A percentile compares a stretch with the other conserved stretches of the same genome.
Conservation (phyloP, 169 alveolate species). For the Eimeria sp. region DNA sequence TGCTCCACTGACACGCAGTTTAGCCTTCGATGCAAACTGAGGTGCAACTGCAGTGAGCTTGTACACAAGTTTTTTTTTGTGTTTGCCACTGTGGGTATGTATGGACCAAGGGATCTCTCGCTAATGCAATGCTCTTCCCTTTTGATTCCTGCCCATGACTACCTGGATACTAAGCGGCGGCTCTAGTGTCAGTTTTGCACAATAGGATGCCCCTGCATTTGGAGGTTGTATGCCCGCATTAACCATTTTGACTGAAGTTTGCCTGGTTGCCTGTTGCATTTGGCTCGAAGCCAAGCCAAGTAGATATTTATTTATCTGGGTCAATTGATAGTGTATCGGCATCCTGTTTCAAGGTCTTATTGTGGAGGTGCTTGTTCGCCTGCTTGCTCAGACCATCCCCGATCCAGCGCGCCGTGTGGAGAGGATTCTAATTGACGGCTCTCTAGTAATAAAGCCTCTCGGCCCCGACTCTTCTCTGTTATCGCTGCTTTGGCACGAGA, state of each 20-base stretch:
- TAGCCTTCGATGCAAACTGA: background rate
- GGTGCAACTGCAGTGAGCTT: background rate
- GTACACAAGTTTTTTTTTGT: background rate
- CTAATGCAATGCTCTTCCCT: background rate
- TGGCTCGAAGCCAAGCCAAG: background rate
- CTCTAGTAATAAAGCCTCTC: slow-evolving; percentile 64
- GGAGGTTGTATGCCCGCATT: no score
- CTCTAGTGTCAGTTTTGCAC: background rate
- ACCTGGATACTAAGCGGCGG: background rate
- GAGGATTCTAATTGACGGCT: slow-evolving; percentile 73
- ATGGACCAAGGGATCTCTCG: background rate
- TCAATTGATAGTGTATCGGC: background rate
- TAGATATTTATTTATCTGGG: background rate
- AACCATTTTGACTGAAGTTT: background rate
- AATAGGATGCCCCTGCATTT: background rate
- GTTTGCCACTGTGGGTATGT: background rate
- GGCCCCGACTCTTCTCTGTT: slow-evolving; percentile 34
- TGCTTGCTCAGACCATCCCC: slow-evolving; percentile 43
- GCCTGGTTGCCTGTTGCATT: background rate
- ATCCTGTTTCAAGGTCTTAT: background rate
- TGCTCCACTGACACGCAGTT: background rate
- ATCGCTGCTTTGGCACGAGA: slow-evolving; percentile 73
- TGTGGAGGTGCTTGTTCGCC: background rate
- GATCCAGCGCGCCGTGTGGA: slow-evolving; percentile 70
- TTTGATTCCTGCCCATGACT: background rate